These are phyloP conservation scores for Leptographium radiaticola DNA, from an alignment of 2,329 filamentous ascomycete genomes.

Conservation along the genomic window DNA sequence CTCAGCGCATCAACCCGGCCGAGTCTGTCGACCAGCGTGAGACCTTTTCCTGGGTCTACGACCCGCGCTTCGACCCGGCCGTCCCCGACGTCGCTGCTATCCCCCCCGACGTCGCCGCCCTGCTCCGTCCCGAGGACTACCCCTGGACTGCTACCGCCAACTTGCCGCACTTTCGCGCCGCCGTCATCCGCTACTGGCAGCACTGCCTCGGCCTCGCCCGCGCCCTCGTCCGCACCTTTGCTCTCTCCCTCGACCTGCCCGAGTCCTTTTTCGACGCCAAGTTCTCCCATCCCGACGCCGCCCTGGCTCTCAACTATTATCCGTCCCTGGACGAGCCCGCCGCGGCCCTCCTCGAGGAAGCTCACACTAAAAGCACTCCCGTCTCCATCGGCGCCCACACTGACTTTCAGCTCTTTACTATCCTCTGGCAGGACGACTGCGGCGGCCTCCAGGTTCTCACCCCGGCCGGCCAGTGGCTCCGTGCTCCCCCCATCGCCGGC, in stretches of 20 bases:
- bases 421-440: slow-evolving; percentile 7
- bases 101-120: slow-evolving; percentile 26
- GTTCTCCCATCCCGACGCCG: slow-evolving; percentile 35
- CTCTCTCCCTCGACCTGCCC: slow-evolving; percentile 37
- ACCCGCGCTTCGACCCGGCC: slow-evolving; percentile 36
- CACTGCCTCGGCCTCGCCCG: slow-evolving; percentile 32
- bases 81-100: slow-evolving; percentile 25
- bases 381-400: slow-evolving; percentile 45
- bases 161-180: slow-evolving; percentile 33
- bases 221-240: slow-evolving; percentile 31
- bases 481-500: slow-evolving; percentile 2
- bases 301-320: slow-evolving; percentile 29
- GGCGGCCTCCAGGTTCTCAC: slow-evolving; percentile 9
- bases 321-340: slow-evolving; percentile 12
- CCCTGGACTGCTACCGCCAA: slow-evolving; percentile 38
- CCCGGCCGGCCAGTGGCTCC: slow-evolving; percentile 4
- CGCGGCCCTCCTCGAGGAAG: neutral
- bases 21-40: slow-evolving; percentile 39
- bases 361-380: slow-evolving; percentile 11
- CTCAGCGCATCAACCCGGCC: slow-evolving; percentile 34
- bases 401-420: slow-evolving; percentile 33
- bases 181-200: slow-evolving; percentile 32
- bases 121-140: slow-evolving; percentile 34
- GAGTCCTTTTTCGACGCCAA: slow-evolving; percentile 43
- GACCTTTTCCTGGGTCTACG: slow-evolving; percentile 37